Percentiles rank a stretch among this genome's conserved stretches.
These are phyloP conservation scores for Penicillium maclennaniae DNA, from an alignment of 495 filamentous ascomycete genomes.

Conservation along the genomic window DNA sequence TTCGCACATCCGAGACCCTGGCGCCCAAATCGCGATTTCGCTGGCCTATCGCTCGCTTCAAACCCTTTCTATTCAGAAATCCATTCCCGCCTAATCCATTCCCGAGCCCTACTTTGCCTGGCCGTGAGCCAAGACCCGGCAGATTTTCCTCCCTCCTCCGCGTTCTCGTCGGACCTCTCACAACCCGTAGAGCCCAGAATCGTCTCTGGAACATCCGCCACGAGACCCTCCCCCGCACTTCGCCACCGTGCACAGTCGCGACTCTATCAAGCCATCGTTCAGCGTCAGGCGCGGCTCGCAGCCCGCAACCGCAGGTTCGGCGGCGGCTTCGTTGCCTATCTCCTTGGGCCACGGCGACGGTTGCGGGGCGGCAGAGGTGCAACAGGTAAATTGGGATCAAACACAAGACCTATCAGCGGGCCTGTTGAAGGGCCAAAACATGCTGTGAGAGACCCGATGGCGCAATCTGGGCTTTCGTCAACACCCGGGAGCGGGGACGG, in stretches of 20 bases:
- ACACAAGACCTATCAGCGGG: constrained; percentile 11
- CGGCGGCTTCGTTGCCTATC: constrained; percentile 46
- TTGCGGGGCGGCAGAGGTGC: constrained; percentile 25
- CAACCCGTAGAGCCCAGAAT: constrained; percentile 56
- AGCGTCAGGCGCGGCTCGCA: constrained; percentile 53
- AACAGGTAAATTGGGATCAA: constrained; percentile 1
- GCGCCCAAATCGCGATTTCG: constrained; percentile 39
- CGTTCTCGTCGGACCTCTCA: constrained; percentile 54
- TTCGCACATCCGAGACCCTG: constrained; percentile 26
- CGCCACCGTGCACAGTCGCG: constrained; percentile 66
- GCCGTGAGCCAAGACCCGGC: constrained; percentile 16
- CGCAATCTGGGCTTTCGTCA: constrained; percentile 32
- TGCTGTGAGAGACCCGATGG: constrained; percentile 35
- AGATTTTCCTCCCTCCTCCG: constrained; percentile 30
- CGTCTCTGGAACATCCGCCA: constrained; percentile 63
- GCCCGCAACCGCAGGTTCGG: constrained; percentile 27
- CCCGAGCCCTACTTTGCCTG: constrained; percentile 15
- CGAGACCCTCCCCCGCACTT: constrained; percentile 68
- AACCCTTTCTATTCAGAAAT: constrained; percentile 17
- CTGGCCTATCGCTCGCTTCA: constrained; percentile 23
- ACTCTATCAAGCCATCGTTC: constrained; percentile 69
- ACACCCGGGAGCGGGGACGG: constrained; percentile 34
- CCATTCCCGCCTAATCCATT: constrained; percentile 15
- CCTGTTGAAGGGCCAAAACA: constrained; percentile 24
- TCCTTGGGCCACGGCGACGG: constrained; percentile 46